Evolutionary conservation across 768 basidiomycete species (phyloP).

Genomic region (Tephrocybe sp.): DNA sequence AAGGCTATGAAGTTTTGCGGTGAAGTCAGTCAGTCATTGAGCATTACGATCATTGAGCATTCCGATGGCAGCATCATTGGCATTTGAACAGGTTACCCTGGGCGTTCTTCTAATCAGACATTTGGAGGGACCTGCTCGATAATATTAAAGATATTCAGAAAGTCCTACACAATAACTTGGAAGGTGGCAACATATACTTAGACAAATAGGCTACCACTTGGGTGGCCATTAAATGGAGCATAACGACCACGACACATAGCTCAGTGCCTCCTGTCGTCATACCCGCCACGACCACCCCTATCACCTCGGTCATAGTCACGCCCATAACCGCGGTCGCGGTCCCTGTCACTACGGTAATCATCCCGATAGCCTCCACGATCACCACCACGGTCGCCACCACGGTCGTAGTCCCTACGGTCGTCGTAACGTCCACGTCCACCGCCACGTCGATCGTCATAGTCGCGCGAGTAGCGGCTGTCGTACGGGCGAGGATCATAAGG

Average conservation of each 20-base stretch:
- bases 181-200: neutral
- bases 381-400: too few relatives aligned
- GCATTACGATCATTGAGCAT: too few relatives aligned
- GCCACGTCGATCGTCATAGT: conserved; percentile 54
- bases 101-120: too few relatives aligned
- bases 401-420: conserved; percentile 43
- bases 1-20: too few relatives aligned
- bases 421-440: conserved; percentile 44
- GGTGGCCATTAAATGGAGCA: neutral
- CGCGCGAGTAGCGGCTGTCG: conserved; percentile 81
- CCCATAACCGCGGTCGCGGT: conserved; percentile 33
- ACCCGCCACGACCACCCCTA: conserved; percentile 20
- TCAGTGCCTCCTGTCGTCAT: conserved; percentile 30
- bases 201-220: neutral
- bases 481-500: conserved; percentile 93
- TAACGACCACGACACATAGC: neutral
- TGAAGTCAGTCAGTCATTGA: too few relatives aligned
- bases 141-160: too few relatives aligned
- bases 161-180: too few relatives aligned
- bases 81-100: too few relatives aligned
- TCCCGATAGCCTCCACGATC: conserved; percentile 36
- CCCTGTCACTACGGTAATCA: conserved; percentile 43
- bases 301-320: conserved; percentile 24
- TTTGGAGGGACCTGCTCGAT: too few relatives aligned
- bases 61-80: too few relatives aligned